These are phyloP conservation scores for Chlorociboria aeruginascens DNA, from an alignment of 495 filamentous ascomycete species.

Conservation along the genomic window DNA sequence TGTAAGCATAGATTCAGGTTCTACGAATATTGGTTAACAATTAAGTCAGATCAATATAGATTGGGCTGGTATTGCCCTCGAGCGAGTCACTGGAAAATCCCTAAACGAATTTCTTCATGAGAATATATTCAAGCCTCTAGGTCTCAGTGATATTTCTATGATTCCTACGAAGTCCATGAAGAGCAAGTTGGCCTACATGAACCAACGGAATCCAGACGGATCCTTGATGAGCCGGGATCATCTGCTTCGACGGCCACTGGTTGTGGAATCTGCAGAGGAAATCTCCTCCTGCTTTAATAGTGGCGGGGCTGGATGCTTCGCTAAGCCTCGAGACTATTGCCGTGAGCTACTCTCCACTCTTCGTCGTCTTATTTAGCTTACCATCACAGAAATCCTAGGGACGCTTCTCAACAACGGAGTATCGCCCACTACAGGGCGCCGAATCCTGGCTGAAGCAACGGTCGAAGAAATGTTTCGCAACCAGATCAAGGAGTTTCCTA, in stretches of 20 bases:
- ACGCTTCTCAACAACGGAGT: background rate
- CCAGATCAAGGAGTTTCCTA: constrained; percentile 47
- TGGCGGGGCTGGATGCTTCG: constrained; percentile 43
- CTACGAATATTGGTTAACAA: background rate
- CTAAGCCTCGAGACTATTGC: constrained; percentile 41
- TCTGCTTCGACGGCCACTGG: constrained; percentile 28
- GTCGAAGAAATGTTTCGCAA: constrained; percentile 46
- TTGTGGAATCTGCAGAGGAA: constrained; percentile 21
- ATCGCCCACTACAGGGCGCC: constrained; percentile 28
- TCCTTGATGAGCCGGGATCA: constrained; percentile 31
- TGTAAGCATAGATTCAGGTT: constrained; percentile 22
- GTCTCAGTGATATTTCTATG: constrained; percentile 33
- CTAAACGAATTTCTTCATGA: constrained; percentile 45
- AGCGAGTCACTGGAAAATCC: constrained; percentile 34
- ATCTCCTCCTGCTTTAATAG: constrained; percentile 29
- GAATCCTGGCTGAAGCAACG: constrained; percentile 34
- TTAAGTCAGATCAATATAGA: constrained; percentile 28
- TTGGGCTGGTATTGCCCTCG: constrained; percentile 44
- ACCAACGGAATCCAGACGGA: constrained; percentile 29
- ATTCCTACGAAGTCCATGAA: constrained; percentile 38
- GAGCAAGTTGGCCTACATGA: constrained; percentile 33
- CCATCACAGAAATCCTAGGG: constrained; percentile 13
- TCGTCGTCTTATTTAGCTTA: background rate
- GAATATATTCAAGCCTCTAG: constrained; percentile 43
- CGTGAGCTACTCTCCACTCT: constrained; percentile 22